phyloP scores from a whole-genome alignment of 2,329 filamentous ascomycete species.

The Phoma herbarum region DNA sequence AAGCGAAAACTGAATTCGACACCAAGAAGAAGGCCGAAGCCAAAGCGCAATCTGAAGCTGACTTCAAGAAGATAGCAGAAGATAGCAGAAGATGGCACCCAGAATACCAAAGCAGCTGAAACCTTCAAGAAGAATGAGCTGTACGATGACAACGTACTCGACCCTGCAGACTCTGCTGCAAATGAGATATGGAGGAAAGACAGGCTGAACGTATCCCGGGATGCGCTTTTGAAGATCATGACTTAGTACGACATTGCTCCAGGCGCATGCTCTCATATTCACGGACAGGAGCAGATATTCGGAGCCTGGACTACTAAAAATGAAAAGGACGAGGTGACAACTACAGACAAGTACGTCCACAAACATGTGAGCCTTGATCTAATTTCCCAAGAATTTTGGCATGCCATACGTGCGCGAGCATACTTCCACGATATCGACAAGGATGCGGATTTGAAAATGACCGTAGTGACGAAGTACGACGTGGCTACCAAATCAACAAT shows the following conservation, averaged over 20 bases:
- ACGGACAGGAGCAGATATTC: conserved; percentile 25
- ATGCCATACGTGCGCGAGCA: conserved; percentile 19
- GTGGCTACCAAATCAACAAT: conserved; percentile 11
- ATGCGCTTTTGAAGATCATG: conserved; percentile 12
- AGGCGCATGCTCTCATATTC: conserved; percentile 20
- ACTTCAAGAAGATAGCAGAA: neutral
- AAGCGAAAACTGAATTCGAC: too few relatives aligned
- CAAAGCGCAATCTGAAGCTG: too few relatives aligned
- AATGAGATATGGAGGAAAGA: neutral
- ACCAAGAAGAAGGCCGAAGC: too few relatives aligned
- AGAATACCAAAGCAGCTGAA: neutral
- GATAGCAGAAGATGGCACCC: neutral
- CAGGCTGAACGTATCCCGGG: conserved; percentile 16
- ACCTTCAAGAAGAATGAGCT: conserved; percentile 17
- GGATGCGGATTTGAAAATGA: conserved; percentile 23
- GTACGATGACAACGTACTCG: conserved; percentile 5
- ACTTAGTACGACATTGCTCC: conserved; percentile 21
- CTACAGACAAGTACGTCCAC: conserved; percentile 3
- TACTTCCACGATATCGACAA: conserved; percentile 18
- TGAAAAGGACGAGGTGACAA: conserved; percentile 2
- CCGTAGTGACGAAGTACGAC: conserved; percentile 15
- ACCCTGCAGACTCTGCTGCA: conserved; percentile 10
- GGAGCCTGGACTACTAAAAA: conserved; percentile 16
- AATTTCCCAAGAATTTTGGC: conserved; percentile 12
- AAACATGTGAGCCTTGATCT: too few relatives aligned